These are phyloP conservation scores for Salix udensis DNA, from an alignment of 345 rosid genomes.

Conservation along the genomic window DNA sequence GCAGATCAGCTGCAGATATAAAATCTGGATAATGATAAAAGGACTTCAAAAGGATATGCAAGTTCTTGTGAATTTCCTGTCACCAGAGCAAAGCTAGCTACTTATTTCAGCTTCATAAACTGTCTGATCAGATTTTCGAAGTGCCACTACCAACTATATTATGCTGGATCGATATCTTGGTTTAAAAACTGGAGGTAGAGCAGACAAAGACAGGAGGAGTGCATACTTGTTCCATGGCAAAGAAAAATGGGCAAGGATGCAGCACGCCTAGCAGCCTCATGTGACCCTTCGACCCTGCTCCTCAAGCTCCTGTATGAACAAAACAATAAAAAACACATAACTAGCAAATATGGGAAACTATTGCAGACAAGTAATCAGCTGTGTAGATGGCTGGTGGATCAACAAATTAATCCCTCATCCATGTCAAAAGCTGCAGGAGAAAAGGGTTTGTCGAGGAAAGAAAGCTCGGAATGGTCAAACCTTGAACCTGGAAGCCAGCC, in stretches of 20 bases:
- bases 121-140: background rate
- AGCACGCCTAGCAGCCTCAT: constrained; percentile 45
- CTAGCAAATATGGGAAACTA: background rate
- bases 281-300: constrained; percentile 36
- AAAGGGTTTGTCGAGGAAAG: background rate
- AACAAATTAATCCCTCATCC: background rate
- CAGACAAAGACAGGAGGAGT: background rate
- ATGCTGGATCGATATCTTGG: background rate
- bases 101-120: background rate
- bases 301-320: constrained; percentile 34
- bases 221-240: constrained; percentile 41
- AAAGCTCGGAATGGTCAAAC: constrained; percentile 1
- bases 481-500: constrained; percentile 35
- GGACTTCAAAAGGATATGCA: background rate
- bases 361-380: background rate
- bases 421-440: background rate
- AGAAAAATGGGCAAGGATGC: constrained; percentile 44
- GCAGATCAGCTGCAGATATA: background rate
- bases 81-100: background rate
- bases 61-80: background rate
- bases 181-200: background rate
- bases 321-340: background rate
- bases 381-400: background rate
- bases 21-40: background rate
- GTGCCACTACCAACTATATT: background rate